Evolutionary conservation across 805 yeast genomes (phyloP).

Genomic region (Sugiyamaella lignohabitans): DNA sequence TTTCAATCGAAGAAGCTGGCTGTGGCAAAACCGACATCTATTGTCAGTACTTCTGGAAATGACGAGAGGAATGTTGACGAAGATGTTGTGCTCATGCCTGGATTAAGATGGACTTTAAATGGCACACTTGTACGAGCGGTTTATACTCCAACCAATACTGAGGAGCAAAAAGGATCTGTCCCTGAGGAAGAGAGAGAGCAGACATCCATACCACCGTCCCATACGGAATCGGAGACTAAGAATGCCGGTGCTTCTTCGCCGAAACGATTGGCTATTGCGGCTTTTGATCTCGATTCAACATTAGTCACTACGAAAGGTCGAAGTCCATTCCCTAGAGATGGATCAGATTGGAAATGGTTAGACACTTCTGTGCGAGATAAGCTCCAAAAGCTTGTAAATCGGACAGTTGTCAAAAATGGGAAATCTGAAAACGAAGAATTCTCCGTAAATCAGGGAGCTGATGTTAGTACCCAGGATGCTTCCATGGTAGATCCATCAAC

Average conservation of each 20-base stretch:
- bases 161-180: too few relatives aligned
- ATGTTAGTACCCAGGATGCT: not conserved
- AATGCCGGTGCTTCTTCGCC: not conserved
- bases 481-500: not conserved
- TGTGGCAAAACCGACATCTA: not conserved
- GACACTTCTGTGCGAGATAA: constrained; percentile 14
- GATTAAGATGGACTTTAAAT: not conserved
- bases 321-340: constrained; percentile 46
- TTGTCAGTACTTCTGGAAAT: not conserved
- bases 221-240: not conserved
- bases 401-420: constrained; percentile 13
- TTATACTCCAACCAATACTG: constrained; percentile 3
- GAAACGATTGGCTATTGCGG: constrained; percentile 39
- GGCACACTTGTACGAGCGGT: constrained; percentile 4
- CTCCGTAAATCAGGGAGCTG: not conserved
- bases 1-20: not conserved
- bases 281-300: constrained; percentile 85
- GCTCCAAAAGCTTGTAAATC: constrained; percentile 10
- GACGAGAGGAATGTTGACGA: too few relatives aligned
- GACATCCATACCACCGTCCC: not conserved
- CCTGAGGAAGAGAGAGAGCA: not conserved
- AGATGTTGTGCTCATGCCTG: too few relatives aligned
- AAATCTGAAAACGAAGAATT: not conserved
- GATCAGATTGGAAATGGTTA: constrained; percentile 72
- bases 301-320: constrained; percentile 63